Base-by-base conservation (phyloP, 805 yeast species). In the Phaffomyces antillensis region DNA sequence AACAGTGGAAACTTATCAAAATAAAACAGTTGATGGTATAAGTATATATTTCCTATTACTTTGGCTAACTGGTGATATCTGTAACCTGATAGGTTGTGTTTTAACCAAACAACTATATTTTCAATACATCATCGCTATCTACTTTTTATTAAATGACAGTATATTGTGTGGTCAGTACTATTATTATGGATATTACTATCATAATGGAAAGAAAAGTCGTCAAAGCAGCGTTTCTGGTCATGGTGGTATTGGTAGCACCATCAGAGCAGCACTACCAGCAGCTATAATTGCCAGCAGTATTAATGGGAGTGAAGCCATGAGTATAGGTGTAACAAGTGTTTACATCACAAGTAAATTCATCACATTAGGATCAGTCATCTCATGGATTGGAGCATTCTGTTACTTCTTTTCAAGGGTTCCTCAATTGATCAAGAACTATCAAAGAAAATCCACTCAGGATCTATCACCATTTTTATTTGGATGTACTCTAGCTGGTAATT, bases 371-470 rank as follows among this genome's bases (percentile, higher is more conserved):
- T 34, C 40, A 2, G 41, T 74, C 11, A 32, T 16, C 36, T 89
- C 97, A 0, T 90, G 96, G 95, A 53, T 73, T 3, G 87, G 96
- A 50, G 86, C 95, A 0, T 53, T 64, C 6, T 78, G 86, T 43
- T 90, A 91, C 59, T 73, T 88, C 38, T 68, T 79, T 11, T 85
- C 96, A 3, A 72, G 98, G 49, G 61, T 88, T 39, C 98, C 98
- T 1, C 98, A 90, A 59, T 67, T 90, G 41, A 66, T 74, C 58
- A 88, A 85, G 61, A 90, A 90, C 64, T 82, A 77, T 60, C 54
- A 67, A 42, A 71, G 96, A 35, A 85, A 86, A 59, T 86, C 96
- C 1, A 93, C 95, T 0, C 82, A 83, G 31, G 97, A 96, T 3
- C 70, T 89, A 3, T 85, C 96, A 1, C 87, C 95, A 20, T 63